These are phyloP conservation scores for Dipteronia sinensis DNA, from an alignment of 345 rosid genomes.

Conservation along the genomic window DNA sequence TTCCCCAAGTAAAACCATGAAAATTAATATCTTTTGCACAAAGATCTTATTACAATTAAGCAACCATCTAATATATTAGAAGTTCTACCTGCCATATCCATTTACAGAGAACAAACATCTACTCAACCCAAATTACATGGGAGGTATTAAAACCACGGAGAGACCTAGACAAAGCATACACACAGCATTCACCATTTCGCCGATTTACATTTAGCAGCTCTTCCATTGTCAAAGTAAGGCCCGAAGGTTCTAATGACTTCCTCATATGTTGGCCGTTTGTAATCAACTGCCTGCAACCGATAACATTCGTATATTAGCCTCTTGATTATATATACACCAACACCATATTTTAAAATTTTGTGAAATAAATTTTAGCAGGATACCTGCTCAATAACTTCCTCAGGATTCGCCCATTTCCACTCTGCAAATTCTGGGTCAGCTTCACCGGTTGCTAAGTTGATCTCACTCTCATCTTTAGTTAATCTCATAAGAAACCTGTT, in stretches of 20 bases:
- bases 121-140: slow-evolving; percentile 15
- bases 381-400: slow-evolving; percentile 86
- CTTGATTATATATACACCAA: background rate
- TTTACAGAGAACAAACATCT: slow-evolving; percentile 38
- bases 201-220: slow-evolving; percentile 87
- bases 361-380: background rate
- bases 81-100: slow-evolving; percentile 34
- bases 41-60: slow-evolving; percentile 31
- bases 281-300: slow-evolving; percentile 79
- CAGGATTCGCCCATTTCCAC: slow-evolving; percentile 93
- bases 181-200: slow-evolving; percentile 66
- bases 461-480: slow-evolving; percentile 72
- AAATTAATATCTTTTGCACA: slow-evolving; percentile 13
- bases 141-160: slow-evolving; percentile 3
- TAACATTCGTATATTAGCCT: background rate
- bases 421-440: slow-evolving; percentile 88
- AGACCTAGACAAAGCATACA: slow-evolving; percentile 25
- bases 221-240: slow-evolving; percentile 61
- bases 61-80: slow-evolving; percentile 30
- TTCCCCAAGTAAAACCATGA: slow-evolving; percentile 8
- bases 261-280: slow-evolving; percentile 95
- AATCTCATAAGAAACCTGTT: slow-evolving; percentile 88
- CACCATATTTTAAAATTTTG: background rate
- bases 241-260: slow-evolving; percentile 80
- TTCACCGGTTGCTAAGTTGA: slow-evolving; percentile 75